Base-by-base conservation (phyloP, 2,329 filamentous ascomycete species). In the Emergomyces orientalis region DNA sequence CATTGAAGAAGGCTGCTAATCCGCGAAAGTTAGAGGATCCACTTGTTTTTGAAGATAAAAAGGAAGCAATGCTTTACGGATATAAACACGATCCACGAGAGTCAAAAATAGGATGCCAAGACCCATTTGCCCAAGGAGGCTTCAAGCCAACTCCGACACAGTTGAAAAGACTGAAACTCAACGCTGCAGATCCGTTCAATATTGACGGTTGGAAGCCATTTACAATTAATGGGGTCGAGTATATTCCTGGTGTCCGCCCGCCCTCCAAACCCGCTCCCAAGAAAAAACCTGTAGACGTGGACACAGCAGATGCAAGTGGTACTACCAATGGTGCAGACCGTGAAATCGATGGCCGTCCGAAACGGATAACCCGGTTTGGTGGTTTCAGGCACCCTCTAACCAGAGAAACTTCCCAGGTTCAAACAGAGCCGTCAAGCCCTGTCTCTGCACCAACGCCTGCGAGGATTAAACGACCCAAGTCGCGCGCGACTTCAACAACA, bases 51-150 rank as follows among this genome's bases (percentile, higher is more conserved):
- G 83, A 85, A 68, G 84, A 84, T 66, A 81, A 81, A 71, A 85
- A 85, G 66, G 84, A 86, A 73, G 80, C 84, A 0, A 80, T 81
- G 63, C 73, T 87, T 0, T 87, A 86, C 69, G 82, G 82, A 62
- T 86, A 86, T 70, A 78, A 77, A 41, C 83, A 83, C 69, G 82
- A 84, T 65, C 72, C 80, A 0, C 81, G 81, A 67, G 72, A 73
- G 43, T 66, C 69, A 43, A 75, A 76, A 61, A 71, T 74, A 45
- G 79, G 80, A n/a, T 75, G 73, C 61, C 84, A 86, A 66, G 81
- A 86, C 68, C 82, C 84, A 0, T 84, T 84, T 63, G 71, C 76
- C 1, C 84, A 86, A 67, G 77, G 77, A 55, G 77, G 77, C 11
- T 79, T 79, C 67, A 74, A 75, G 52, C 77, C 78, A 8, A 79